Evolutionary conservation across 768 basidiomycete genomes (phyloP).

Genomic region (Tylopilus sp.): DNA sequence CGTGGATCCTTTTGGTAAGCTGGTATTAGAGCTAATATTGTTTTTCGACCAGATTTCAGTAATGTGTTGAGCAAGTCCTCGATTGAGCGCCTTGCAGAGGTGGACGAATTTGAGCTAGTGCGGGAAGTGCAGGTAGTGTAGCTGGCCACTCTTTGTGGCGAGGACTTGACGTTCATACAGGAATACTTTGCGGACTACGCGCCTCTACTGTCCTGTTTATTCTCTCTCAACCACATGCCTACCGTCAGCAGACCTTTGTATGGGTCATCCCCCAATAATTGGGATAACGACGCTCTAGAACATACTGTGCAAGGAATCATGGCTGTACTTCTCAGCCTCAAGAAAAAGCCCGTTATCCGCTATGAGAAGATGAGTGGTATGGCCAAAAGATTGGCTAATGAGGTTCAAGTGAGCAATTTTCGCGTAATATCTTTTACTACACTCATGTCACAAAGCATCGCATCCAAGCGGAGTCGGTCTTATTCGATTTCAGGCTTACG

Average conservation of each 20-base stretch:
- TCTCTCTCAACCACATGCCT: constrained; percentile 80
- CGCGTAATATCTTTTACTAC: neutral
- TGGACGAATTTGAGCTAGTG: constrained; percentile 95
- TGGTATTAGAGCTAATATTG: constrained; percentile 16
- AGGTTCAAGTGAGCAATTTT: constrained; percentile 63
- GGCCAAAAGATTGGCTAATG: constrained; percentile 84
- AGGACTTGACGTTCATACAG: constrained; percentile 37
- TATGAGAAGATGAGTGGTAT: constrained; percentile 92
- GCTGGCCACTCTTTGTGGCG: neutral
- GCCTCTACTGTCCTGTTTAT: constrained; percentile 80
- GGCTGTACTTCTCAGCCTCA: constrained; percentile 87
- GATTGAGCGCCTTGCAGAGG: constrained; percentile 90
- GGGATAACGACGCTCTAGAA: constrained; percentile 72
- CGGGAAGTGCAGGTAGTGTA: constrained; percentile 86
- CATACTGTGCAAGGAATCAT: constrained; percentile 77
- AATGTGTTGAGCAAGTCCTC: constrained; percentile 85
- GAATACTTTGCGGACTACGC: constrained; percentile 98
- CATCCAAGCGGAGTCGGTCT: constrained; percentile 71
- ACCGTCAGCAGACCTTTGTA: constrained; percentile 62
- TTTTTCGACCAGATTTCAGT: constrained; percentile 74
- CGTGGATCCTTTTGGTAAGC: constrained; percentile 49
- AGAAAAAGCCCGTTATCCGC: constrained; percentile 92
- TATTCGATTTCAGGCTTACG: constrained; percentile 91
- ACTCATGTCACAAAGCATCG: constrained; percentile 51
- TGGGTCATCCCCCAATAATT: constrained; percentile 66